Percentiles rank a stretch among this genome's conserved stretches.
These are phyloP conservation scores for Petasospora fabianii DNA, from an alignment of 1,139 yeast species.

Conservation along the genomic window DNA sequence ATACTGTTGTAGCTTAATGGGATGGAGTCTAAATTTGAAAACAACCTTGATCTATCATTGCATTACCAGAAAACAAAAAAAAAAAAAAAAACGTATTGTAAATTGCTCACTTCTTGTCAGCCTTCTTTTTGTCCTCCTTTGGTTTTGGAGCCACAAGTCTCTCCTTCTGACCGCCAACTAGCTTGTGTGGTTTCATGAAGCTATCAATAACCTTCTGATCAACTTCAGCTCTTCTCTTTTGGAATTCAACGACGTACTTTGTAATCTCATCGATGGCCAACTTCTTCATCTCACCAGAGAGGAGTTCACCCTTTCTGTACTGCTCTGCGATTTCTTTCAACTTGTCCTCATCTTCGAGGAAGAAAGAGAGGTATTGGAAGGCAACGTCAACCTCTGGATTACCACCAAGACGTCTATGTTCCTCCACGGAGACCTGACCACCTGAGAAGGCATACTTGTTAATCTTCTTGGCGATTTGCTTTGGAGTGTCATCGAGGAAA, in stretches of 20 bases:
- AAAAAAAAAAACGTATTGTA: too few species aligned
- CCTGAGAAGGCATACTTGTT: slow-evolving; percentile 97
- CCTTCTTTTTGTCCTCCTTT: slow-evolving; percentile 25
- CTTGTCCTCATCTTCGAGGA: slow-evolving; percentile 82
- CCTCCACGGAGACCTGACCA: slow-evolving; percentile 83
- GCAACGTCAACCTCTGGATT: slow-evolving; percentile 96
- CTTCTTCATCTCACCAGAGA: slow-evolving; percentile 93
- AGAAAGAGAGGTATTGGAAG: slow-evolving; percentile 86
- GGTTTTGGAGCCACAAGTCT: slow-evolving; percentile 67
- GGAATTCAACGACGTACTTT: slow-evolving; percentile 76
- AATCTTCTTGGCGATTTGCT: slow-evolving; percentile 88
- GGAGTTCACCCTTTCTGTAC: slow-evolving; percentile 75
- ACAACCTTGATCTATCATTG: too few species aligned
- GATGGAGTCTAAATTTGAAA: too few species aligned
- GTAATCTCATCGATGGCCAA: slow-evolving; percentile 79
- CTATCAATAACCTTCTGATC: slow-evolving; percentile 61
- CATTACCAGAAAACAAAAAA: too few species aligned
- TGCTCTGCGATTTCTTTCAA: slow-evolving; percentile 58
- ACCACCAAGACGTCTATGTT: slow-evolving; percentile 87
- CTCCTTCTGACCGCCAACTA: slow-evolving; percentile 68
- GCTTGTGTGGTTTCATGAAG: slow-evolving; percentile 84
- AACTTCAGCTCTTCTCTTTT: slow-evolving; percentile 66
- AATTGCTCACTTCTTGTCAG: not conserved
- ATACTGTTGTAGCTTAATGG: too few species aligned
- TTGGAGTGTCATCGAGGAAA: slow-evolving; percentile 92